Conservation (phyloP, 495 filamentous ascomycete genomes). For the Penicillium cinerascens region DNA sequence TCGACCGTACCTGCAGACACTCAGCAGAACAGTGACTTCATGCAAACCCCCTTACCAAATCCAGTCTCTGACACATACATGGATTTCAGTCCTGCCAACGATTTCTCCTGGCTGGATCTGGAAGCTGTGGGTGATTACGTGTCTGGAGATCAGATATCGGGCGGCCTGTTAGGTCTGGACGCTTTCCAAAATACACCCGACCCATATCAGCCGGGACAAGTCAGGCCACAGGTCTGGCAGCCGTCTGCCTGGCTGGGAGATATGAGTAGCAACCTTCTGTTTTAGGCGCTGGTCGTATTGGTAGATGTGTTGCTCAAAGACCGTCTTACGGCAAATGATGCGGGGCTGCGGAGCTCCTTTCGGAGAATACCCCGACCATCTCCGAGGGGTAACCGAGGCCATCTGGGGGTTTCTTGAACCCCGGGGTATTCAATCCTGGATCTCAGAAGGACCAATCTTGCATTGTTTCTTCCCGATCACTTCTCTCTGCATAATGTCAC, state of each 20-base stretch:
- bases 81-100: conserved; percentile 48
- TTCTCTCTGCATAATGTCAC: conserved; percentile 18
- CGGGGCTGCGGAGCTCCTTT: conserved; percentile 20
- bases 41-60: conserved; percentile 29
- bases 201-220: conserved; percentile 29
- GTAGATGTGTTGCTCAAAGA: neutral
- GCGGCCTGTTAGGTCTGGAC: conserved; percentile 37
- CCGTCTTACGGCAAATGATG: conserved; percentile 20
- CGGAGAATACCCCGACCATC: conserved; percentile 21
- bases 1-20: conserved; percentile 25
- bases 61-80: conserved; percentile 38
- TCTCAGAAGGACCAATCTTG: neutral
- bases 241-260: conserved; percentile 40
- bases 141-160: conserved; percentile 42
- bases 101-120: conserved; percentile 58
- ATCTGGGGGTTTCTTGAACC: neutral
- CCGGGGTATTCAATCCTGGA: neutral
- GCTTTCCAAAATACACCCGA: conserved; percentile 33
- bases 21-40: conserved; percentile 32
- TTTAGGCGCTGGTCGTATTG: conserved; percentile 17
- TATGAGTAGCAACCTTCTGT: conserved; percentile 42
- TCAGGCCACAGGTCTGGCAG: conserved; percentile 41
- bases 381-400: conserved; percentile 24
- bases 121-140: conserved; percentile 56
- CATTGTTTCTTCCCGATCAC: neutral